Conservation (phyloP, 495 filamentous ascomycete species). For the Bacidia gigantensis region DNA sequence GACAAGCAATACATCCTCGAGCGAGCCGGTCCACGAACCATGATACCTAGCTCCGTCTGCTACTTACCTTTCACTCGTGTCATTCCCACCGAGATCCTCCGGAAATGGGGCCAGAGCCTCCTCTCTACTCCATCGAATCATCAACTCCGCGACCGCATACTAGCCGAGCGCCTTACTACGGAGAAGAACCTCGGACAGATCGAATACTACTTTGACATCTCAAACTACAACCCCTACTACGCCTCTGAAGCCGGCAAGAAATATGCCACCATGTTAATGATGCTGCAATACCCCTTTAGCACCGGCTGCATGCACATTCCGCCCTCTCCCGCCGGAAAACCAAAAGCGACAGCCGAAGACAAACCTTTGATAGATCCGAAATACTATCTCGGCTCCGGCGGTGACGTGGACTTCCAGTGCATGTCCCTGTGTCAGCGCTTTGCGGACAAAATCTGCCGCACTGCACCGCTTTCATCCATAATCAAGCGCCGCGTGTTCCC, state of each 20-base stretch:
- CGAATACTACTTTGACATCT: slow-evolving; percentile 37
- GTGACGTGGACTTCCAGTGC: slow-evolving; percentile 31
- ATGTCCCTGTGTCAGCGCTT: slow-evolving; percentile 29
- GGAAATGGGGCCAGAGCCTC: slow-evolving; percentile 2
- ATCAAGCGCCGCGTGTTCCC: slow-evolving; percentile 29
- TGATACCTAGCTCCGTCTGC: slow-evolving; percentile 28
- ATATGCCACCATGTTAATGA: slow-evolving; percentile 38
- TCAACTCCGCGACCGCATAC: slow-evolving; percentile 14
- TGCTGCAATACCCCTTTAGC: slow-evolving; percentile 41
- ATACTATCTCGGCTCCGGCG: slow-evolving; percentile 28
- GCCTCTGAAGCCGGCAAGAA: slow-evolving; percentile 29
- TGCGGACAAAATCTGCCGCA: slow-evolving; percentile 29
- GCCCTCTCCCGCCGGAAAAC: slow-evolving; percentile 6
- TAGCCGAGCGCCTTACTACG: slow-evolving; percentile 23
- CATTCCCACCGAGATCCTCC: slow-evolving; percentile 17
- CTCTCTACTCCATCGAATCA: slow-evolving; percentile 5
- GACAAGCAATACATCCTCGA: slow-evolving; percentile 24
- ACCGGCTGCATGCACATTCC: slow-evolving; percentile 34
- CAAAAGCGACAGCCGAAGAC: slow-evolving; percentile 7
- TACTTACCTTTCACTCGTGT: slow-evolving; percentile 33
- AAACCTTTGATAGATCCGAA: slow-evolving; percentile 32
- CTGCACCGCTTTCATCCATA: slow-evolving; percentile 29
- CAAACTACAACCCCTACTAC: slow-evolving; percentile 35
- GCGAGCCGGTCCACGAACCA: slow-evolving; percentile 24
- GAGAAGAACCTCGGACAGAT: slow-evolving; percentile 30